A percentile compares a stretch with the other conserved stretches of the same genome.
phyloP scores from a whole-genome alignment of 2,329 filamentous ascomycete species.

The Phyllosticta citribraziliensis region DNA sequence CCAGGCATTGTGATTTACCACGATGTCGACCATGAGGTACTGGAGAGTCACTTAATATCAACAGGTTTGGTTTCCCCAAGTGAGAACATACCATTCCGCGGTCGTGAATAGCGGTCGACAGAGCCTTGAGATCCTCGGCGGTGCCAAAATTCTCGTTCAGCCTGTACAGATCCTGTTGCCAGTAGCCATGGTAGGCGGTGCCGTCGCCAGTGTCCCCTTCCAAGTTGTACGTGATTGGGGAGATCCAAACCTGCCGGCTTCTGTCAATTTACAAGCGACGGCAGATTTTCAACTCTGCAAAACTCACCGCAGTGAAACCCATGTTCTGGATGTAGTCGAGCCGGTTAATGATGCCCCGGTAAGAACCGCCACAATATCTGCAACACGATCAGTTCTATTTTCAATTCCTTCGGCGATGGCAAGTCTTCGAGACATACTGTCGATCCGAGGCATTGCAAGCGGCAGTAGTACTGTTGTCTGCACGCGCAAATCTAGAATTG shows the following conservation, averaged over 20 bases:
- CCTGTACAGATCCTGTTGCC: constrained; percentile 42
- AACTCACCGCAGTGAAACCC: constrained; percentile 47
- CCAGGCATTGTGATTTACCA: constrained; percentile 49
- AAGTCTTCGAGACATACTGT: neutral
- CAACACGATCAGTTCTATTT: neutral
- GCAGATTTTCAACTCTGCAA: neutral
- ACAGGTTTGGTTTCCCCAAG: neutral
- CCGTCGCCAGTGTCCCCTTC: constrained; percentile 33
- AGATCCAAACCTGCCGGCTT: constrained; percentile 35
- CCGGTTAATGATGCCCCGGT: constrained; percentile 46
- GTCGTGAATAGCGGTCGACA: constrained; percentile 46
- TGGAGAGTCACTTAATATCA: constrained; percentile 11
- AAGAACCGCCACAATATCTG: constrained; percentile 52
- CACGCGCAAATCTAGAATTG: constrained; percentile 24
- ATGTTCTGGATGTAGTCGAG: constrained; percentile 55
- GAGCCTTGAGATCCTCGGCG: constrained; percentile 46
- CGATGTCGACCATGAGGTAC: constrained; percentile 53
- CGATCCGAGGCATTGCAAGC: constrained; percentile 24
- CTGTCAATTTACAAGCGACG: neutral
- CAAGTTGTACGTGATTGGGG: constrained; percentile 35
- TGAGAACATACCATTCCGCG: constrained; percentile 39
- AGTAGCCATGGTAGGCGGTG: constrained; percentile 41
- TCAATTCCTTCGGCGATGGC: neutral
- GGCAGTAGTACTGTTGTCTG: constrained; percentile 31
- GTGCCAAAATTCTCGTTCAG: constrained; percentile 53